A percentile compares a stretch with the other conserved stretches of the same genome.
Conservation (phyloP, 1,284 basidiomycete genomes). For the Phlebopus sp. region DNA sequence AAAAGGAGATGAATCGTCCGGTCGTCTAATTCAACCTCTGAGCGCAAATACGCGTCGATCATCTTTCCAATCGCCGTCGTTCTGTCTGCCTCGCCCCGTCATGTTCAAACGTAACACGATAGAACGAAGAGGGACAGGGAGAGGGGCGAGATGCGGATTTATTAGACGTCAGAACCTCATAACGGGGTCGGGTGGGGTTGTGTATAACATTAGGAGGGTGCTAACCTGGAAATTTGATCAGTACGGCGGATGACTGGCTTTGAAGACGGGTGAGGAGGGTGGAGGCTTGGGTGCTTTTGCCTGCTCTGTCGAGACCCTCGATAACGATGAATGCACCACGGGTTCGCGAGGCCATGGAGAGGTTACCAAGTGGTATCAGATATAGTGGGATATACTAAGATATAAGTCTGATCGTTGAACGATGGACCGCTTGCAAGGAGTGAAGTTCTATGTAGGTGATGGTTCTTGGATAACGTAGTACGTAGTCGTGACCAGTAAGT, state of each 20-base stretch:
- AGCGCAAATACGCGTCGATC: constrained; percentile 91
- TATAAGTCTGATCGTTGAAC: too few species aligned
- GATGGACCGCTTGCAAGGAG: too few species aligned
- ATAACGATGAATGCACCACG: constrained; percentile 87
- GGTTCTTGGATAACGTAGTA: too few species aligned
- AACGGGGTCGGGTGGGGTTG: background rate
- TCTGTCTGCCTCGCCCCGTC: constrained; percentile 61
- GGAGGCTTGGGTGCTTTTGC: constrained; percentile 85
- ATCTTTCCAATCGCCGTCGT: constrained; percentile 90
- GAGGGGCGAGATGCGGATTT: too few species aligned
- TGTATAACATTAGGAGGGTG: background rate
- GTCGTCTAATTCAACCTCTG: constrained; percentile 85
- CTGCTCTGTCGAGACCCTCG: constrained; percentile 91
- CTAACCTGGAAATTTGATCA: constrained; percentile 86
- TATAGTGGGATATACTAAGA: too few species aligned
- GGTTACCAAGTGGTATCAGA: too few species aligned
- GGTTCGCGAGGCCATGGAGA: constrained; percentile 21
- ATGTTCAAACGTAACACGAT: too few species aligned
- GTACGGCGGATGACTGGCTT: constrained; percentile 33
- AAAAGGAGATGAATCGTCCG: constrained; percentile 92
- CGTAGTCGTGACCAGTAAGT: too few species aligned
- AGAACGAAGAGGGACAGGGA: too few species aligned
- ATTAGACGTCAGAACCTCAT: too few species aligned
- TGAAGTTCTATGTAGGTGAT: too few species aligned
- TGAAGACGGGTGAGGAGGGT: constrained; percentile 44